Percentiles rank a stretch among this genome's conserved stretches.
Evolutionary conservation across 2,329 filamentous ascomycete species (phyloP).

Genomic region (Colletotrichum sp.): DNA sequence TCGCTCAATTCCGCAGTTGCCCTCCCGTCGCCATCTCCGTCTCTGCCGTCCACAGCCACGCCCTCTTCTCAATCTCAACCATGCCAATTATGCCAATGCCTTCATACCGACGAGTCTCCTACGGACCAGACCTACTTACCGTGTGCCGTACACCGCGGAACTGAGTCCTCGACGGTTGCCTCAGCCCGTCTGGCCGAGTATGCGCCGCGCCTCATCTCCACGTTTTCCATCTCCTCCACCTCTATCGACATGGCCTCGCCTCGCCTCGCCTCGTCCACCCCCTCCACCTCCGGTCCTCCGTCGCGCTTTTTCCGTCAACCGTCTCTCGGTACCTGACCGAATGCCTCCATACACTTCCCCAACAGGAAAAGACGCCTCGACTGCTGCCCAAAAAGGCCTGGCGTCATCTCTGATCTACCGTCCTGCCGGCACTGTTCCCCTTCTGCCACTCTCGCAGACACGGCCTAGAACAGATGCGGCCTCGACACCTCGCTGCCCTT

Average conservation of each 20-base stretch:
- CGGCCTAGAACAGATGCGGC: slow-evolving; percentile 11
- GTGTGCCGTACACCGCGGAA: background rate
- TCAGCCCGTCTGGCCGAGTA: slow-evolving; percentile 17
- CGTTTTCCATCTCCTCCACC: background rate
- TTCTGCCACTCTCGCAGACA: slow-evolving; percentile 12
- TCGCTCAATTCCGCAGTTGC: background rate
- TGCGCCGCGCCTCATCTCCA: slow-evolving; percentile 18
- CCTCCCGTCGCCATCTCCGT: background rate
- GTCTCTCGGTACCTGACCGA: slow-evolving; percentile 20
- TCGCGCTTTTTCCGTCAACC: slow-evolving; percentile 19
- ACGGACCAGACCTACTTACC: background rate
- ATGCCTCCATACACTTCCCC: background rate
- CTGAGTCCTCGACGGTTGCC: background rate
- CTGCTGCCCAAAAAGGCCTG: background rate
- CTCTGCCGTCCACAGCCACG: background rate
- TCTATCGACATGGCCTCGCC: background rate
- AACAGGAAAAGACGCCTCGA: background rate
- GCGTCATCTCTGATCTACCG: slow-evolving; percentile 1
- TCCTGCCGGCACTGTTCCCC: slow-evolving; percentile 18
- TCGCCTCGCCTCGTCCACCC: background rate
- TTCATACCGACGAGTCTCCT: background rate
- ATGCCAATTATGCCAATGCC: background rate
- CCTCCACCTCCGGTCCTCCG: slow-evolving; percentile 1
- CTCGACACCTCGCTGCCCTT: slow-evolving; percentile 11
- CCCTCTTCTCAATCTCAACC: background rate